These are phyloP conservation scores for Fraxinus angustifolia DNA, from an alignment of 305 asterid genomes.

Conservation along the genomic window DNA sequence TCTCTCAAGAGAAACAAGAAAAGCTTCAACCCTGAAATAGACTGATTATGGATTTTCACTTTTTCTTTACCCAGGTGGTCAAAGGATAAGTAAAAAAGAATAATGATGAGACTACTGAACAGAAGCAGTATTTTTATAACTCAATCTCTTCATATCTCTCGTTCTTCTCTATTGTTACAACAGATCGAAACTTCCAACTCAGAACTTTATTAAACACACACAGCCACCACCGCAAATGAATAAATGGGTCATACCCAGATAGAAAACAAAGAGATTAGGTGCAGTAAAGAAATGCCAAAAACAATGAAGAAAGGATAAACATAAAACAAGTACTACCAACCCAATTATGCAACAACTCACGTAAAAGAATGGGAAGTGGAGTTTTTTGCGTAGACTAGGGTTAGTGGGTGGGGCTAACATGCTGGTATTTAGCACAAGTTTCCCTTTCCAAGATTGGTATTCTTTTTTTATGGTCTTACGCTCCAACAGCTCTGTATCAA, in stretches of 20 bases:
- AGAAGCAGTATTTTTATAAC: slow-evolving; percentile 22
- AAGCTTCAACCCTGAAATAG: slow-evolving; percentile 25
- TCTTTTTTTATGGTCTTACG: not conserved
- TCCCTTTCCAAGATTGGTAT: not conserved
- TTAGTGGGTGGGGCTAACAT: slow-evolving; percentile 28
- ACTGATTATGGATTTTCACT: not conserved
- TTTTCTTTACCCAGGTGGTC: slow-evolving; percentile 15
- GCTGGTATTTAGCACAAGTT: slow-evolving; percentile 18
- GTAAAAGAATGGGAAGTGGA: not conserved
- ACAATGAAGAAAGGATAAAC: not conserved
- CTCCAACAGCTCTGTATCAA: slow-evolving; percentile 12
- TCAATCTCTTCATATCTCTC: slow-evolving; percentile 19
- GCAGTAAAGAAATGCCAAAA: slow-evolving; percentile 11
- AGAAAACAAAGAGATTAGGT: slow-evolving; percentile 6
- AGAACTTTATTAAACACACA: slow-evolving; percentile 30
- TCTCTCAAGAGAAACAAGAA: slow-evolving; percentile 11
- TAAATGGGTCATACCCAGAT: slow-evolving; percentile 3
- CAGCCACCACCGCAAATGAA: slow-evolving; percentile 34
- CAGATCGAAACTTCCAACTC: slow-evolving; percentile 50
- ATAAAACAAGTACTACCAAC: slow-evolving; percentile 21
- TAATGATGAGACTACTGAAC: not conserved
- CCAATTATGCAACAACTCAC: slow-evolving; percentile 28
- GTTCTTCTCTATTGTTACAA: slow-evolving; percentile 12
- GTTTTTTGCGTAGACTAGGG: slow-evolving; percentile 13
- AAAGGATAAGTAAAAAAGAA: slow-evolving; percentile 14